phyloP scores from a whole-genome alignment of 768 basidiomycete species.

The Tricholoma sp. region DNA sequence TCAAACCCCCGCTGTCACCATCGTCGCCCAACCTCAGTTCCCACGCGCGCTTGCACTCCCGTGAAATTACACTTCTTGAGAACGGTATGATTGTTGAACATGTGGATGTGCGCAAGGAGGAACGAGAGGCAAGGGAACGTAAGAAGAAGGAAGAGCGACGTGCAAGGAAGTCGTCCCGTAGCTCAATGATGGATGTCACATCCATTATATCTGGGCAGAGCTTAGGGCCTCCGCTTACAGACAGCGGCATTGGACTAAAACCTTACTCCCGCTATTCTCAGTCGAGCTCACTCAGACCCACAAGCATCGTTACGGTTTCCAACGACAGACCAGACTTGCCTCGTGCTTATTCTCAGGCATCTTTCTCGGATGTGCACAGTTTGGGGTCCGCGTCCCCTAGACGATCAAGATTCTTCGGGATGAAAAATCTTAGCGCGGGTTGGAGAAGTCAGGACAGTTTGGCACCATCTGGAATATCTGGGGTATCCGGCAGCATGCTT shows the following conservation, averaged over 20 bases:
- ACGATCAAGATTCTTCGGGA: constrained; percentile 73
- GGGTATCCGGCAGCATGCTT: constrained; percentile 82
- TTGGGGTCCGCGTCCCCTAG: constrained; percentile 62
- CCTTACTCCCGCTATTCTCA: constrained; percentile 61
- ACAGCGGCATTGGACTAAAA: constrained; percentile 50
- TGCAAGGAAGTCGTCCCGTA: constrained; percentile 68
- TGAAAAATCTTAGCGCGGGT: constrained; percentile 63
- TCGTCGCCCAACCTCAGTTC: constrained; percentile 29
- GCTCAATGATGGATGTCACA: constrained; percentile 65
- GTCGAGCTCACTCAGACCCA: constrained; percentile 48
- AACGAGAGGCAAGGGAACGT: constrained; percentile 69
- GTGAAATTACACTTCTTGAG: constrained; percentile 77
- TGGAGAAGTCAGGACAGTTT: constrained; percentile 82
- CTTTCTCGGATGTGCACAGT: constrained; percentile 78
- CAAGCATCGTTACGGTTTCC: constrained; percentile 56
- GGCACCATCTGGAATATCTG: constrained; percentile 77
- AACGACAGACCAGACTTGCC: constrained; percentile 58
- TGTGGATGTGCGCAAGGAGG: constrained; percentile 77
- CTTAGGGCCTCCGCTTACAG: constrained; percentile 41
- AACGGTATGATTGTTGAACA: constrained; percentile 90
- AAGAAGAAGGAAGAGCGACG: constrained; percentile 65
- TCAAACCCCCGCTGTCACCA: constrained; percentile 55
- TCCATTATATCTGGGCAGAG: constrained; percentile 70
- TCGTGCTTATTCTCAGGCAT: constrained; percentile 69
- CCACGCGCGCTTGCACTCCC: constrained; percentile 49